Evolutionary conservation across 495 filamentous ascomycete species (phyloP).

Genomic region (Lophiostoma macrostomum): DNA sequence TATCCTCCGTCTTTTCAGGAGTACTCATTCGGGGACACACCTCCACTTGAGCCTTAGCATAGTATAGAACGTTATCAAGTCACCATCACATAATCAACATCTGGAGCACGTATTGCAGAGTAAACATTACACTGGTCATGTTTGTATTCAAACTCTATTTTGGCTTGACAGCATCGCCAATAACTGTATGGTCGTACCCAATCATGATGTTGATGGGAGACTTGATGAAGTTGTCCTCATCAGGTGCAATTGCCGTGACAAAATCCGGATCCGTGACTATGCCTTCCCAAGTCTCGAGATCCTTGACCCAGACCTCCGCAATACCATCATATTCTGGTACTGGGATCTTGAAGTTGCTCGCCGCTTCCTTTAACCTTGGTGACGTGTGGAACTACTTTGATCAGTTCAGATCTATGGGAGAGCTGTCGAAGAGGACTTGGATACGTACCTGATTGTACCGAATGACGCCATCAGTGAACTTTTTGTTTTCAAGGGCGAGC

Average conservation of each 20-base stretch:
- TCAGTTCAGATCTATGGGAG: neutral
- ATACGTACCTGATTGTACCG: conserved; percentile 36
- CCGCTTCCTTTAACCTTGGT: conserved; percentile 16
- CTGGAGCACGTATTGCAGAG: too few relatives aligned
- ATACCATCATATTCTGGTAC: conserved; percentile 33
- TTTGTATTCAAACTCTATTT: neutral
- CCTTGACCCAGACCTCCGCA: conserved; percentile 33
- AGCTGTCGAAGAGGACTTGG: too few relatives aligned
- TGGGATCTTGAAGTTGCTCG: conserved; percentile 22
- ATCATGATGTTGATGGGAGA: conserved; percentile 27
- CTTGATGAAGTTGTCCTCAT: conserved; percentile 30
- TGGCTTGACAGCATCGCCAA: conserved; percentile 12
- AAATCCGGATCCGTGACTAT: conserved; percentile 26
- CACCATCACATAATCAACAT: too few relatives aligned
- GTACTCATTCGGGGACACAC: conserved; percentile 37
- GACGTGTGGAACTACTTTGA: conserved; percentile 24
- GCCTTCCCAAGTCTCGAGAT: conserved; percentile 30
- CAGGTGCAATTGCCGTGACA: conserved; percentile 20
- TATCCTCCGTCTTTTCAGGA: conserved; percentile 34
- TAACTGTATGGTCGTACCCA: conserved; percentile 28
- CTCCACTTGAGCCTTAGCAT: conserved; percentile 11
- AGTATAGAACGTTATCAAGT: too few relatives aligned
- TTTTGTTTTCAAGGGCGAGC: conserved; percentile 29
- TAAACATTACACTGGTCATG: neutral
- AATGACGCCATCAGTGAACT: conserved; percentile 23